These are phyloP conservation scores for Neopestalotiopsis clavispora DNA, from an alignment of 2,329 filamentous ascomycete genomes.

Conservation along the genomic window DNA sequence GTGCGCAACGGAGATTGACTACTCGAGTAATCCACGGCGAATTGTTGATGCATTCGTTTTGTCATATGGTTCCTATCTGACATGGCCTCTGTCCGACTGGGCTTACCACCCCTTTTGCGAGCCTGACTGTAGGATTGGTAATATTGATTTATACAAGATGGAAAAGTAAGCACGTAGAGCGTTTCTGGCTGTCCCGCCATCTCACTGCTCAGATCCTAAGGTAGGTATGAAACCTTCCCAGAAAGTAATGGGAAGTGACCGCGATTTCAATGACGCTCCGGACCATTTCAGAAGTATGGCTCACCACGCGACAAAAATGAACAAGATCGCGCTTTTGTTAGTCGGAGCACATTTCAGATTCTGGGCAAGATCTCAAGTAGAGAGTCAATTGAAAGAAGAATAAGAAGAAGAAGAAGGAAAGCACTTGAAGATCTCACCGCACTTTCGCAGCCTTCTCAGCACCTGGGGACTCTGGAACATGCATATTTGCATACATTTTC, in stretches of 20 bases:
- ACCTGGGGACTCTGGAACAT: neutral
- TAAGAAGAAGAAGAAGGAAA: neutral
- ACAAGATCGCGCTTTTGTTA: neutral
- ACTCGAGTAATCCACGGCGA: no score
- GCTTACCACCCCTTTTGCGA: neutral
- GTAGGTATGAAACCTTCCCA: neutral
- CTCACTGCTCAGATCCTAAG: neutral
- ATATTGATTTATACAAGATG: neutral
- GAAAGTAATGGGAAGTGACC: neutral
- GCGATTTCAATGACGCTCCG: neutral
- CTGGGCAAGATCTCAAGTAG: neutral
- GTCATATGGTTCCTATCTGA: neutral
- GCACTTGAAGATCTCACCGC: neutral
- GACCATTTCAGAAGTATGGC: neutral
- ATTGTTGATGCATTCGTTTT: no score
- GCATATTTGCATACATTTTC: neutral
- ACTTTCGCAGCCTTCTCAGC: neutral
- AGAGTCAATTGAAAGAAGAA: neutral
- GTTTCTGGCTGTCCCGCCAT: neutral
- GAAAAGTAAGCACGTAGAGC: neutral
- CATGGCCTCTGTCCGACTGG: neutral
- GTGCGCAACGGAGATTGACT: no score
- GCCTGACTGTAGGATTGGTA: neutral
- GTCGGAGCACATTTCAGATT: neutral
- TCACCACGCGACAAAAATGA: neutral